A percentile compares a stretch with the other conserved stretches of the same genome.
These are phyloP conservation scores for Coix lacrymajobi DNA, from an alignment of 176 grass and related monocot genomes.

Conservation along the genomic window DNA sequence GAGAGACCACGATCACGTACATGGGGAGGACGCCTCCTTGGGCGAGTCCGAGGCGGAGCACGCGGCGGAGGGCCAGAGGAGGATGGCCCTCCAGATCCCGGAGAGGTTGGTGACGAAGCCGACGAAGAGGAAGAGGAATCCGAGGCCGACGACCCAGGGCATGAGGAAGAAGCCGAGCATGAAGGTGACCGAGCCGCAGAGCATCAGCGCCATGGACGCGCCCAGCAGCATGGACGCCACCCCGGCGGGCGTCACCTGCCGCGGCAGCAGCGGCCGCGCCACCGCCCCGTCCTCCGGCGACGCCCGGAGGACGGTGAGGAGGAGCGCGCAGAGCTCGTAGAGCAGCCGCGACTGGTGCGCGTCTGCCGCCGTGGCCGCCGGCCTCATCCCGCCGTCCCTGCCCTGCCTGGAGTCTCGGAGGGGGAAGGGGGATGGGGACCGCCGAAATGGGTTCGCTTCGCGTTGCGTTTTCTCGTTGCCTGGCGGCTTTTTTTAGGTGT, in stretches of 20 bases:
- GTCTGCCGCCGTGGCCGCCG: conserved; percentile 23
- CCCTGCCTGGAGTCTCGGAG: neutral
- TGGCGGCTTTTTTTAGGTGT: neutral
- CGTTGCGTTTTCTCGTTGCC: neutral
- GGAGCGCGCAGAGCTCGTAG: conserved; percentile 59
- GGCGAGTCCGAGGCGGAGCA: conserved; percentile 6
- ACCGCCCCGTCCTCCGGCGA: neutral
- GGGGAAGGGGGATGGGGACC: neutral
- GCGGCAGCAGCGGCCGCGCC: conserved; percentile 11
- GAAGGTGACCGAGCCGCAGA: conserved; percentile 83
- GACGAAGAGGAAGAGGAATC: conserved; percentile 65
- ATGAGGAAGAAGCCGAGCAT: conserved; percentile 95
- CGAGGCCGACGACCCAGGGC: conserved; percentile 78
- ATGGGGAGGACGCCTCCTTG: conserved; percentile 28
- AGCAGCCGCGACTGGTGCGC: conserved; percentile 55
- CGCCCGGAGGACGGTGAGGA: conserved; percentile 46
- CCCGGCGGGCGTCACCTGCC: conserved; percentile 52
- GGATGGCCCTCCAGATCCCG: conserved; percentile 51
- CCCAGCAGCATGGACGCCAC: conserved; percentile 76
- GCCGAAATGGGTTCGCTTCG: neutral
- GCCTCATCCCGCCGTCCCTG: conserved; percentile 27
- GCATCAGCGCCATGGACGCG: conserved; percentile 77
- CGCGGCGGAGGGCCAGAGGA: conserved; percentile 44
- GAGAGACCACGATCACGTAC: conserved; percentile 44
- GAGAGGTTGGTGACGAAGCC: conserved; percentile 76